These are phyloP conservation scores for Glebionis coronaria DNA, from an alignment of 129 eudicot species.

Conservation along the genomic window DNA sequence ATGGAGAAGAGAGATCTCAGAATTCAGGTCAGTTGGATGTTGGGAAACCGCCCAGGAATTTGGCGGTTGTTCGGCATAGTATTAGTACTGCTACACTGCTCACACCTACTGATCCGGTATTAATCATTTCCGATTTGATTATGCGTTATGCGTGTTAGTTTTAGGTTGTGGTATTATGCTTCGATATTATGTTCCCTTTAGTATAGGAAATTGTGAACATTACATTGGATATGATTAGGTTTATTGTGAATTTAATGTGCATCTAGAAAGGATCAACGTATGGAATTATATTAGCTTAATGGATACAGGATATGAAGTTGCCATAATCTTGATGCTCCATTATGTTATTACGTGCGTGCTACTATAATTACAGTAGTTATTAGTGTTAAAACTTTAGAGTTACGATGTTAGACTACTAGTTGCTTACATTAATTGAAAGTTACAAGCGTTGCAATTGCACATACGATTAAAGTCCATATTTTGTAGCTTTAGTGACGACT, in stretches of 20 bases:
- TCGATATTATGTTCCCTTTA: background rate
- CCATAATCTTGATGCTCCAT: background rate
- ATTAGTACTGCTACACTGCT: constrained; percentile 45
- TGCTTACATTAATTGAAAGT: background rate
- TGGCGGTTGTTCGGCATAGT: constrained; percentile 57
- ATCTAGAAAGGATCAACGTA: background rate
- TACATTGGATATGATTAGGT: background rate
- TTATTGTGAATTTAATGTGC: constrained; percentile 12
- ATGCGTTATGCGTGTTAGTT: background rate
- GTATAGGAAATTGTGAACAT: background rate
- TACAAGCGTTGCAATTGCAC: constrained; percentile 3
- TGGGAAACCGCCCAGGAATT: constrained; percentile 59
- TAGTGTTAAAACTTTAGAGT: background rate
- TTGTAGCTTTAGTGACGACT: background rate
- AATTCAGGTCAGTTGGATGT: constrained; percentile 42
- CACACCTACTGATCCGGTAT: constrained; percentile 49
- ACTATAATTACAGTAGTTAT: background rate
- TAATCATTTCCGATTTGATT: constrained; percentile 17
- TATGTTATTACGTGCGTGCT: background rate
- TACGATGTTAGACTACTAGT: constrained; percentile 3
- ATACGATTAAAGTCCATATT: background rate
- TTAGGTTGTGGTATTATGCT: background rate
- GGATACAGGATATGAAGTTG: constrained; percentile 1
- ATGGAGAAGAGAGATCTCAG: constrained; percentile 38
- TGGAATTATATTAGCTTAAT: constrained; percentile 1